A percentile compares a stretch with the other conserved stretches of the same genome.
These are phyloP conservation scores for Casuarina equisetifolia DNA, from an alignment of 306 rosid species.

Conservation along the genomic window DNA sequence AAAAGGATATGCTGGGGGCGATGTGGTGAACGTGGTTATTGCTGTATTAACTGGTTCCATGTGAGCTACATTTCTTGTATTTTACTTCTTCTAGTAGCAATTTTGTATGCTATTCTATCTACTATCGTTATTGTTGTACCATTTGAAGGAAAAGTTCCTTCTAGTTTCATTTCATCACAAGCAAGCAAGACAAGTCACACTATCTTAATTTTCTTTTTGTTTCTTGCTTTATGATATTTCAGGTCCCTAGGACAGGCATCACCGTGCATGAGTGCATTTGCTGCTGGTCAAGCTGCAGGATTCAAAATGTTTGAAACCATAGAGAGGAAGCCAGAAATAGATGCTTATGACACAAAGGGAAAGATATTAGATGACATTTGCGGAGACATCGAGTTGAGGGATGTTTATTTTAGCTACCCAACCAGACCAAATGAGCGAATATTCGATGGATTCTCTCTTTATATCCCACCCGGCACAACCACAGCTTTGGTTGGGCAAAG, in stretches of 20 bases:
- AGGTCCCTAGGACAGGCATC: slow-evolving; percentile 63
- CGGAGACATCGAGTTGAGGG: too few relatives aligned
- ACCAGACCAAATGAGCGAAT: slow-evolving; percentile 31
- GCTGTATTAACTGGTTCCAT: slow-evolving; percentile 65
- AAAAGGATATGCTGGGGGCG: slow-evolving; percentile 67
- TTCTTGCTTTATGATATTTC: background rate
- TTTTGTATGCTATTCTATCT: background rate
- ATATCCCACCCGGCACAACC: slow-evolving; percentile 52
- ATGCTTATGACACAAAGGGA: slow-evolving; percentile 24
- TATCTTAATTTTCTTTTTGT: background rate
- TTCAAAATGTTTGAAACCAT: slow-evolving; percentile 61
- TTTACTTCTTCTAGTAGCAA: background rate
- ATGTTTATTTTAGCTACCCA: slow-evolving; percentile 13
- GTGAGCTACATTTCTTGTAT: slow-evolving; percentile 41
- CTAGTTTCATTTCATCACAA: background rate
- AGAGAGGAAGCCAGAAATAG: slow-evolving; percentile 43
- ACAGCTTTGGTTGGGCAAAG: slow-evolving; percentile 55
- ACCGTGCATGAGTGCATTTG: slow-evolving; percentile 53
- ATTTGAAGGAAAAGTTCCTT: background rate
- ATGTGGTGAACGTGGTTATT: slow-evolving; percentile 46
- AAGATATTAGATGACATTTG: too few relatives aligned
- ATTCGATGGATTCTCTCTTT: slow-evolving; percentile 46
- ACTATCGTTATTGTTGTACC: background rate
- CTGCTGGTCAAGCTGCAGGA: slow-evolving; percentile 64
- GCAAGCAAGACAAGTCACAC: background rate